These are phyloP conservation scores for Marchantia paleacea DNA, from an alignment of 225 moss, liverwort and hornwort genomes.

Conservation along the genomic window DNA sequence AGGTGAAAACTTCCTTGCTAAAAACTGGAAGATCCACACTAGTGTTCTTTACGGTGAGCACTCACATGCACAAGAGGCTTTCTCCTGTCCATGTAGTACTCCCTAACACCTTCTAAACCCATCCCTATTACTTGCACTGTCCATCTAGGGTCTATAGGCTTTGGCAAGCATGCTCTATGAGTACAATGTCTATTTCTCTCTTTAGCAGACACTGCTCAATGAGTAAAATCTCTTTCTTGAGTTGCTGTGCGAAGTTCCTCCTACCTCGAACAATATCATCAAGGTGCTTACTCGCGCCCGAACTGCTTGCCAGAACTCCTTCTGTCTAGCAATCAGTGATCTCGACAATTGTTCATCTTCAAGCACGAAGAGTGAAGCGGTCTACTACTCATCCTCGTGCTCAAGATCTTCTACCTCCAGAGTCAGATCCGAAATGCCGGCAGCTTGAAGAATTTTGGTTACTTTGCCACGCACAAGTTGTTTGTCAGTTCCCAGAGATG, in stretches of 20 bases:
- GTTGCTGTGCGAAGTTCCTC: constrained; percentile 3
- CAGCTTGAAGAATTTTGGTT: constrained; percentile 49
- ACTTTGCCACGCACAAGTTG: constrained; percentile 52
- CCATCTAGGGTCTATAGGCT: constrained; percentile 7
- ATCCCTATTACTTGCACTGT: constrained; percentile 6
- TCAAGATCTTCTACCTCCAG: constrained; percentile 79
- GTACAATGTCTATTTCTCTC: constrained; percentile 2
- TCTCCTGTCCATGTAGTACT: background rate
- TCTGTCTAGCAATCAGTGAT: background rate
- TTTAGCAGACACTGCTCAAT: background rate
- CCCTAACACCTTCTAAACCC: background rate
- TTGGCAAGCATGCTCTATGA: background rate
- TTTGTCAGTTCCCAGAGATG: constrained; percentile 64
- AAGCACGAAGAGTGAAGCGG: background rate
- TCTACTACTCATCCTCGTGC: constrained; percentile 20
- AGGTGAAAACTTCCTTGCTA: constrained; percentile 3
- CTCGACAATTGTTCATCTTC: background rate
- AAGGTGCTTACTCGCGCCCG: background rate
- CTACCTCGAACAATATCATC: background rate
- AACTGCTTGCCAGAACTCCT: constrained; percentile 11
- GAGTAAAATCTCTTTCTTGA: background rate
- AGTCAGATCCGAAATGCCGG: constrained; percentile 72
- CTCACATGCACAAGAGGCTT: background rate
- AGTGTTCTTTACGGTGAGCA: background rate
- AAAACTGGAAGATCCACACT: constrained; percentile 17